Base-by-base conservation (phyloP, 106 monocot genomes). In the Phalaenopsis equestris region DNA sequence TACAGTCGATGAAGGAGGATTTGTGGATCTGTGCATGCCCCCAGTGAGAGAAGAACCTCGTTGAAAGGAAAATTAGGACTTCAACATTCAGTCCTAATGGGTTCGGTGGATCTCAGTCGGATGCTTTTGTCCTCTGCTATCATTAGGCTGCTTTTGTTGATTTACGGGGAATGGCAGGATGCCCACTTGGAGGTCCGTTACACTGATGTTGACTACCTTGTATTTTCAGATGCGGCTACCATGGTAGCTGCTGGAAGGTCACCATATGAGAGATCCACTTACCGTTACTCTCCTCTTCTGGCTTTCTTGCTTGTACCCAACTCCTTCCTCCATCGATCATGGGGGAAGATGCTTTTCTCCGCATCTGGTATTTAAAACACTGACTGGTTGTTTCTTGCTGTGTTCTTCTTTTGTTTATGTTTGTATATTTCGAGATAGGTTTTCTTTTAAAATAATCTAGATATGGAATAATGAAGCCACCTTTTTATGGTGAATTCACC, bases 171-270 rank as follows among this genome's bases (percentile, higher is more conserved):
- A 76, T 95, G 90, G 95, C 93, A 95, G 82, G 95, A 95, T 37
- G 75, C 87, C 11, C 85, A 93, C 87, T 90, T 95, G 87, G 90
- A 89, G 84, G 95, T 95, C 24, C 86, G 87, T 43, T 95, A 93
- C 83, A 92, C 95, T n/a, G 92, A 92, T 78, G 86, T 95, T n/a
- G 92, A 92, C 83, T 93, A 95, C 84, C 80, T 90, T 55, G 92
- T 95, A 16, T 95, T 95, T 86, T 95, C 95, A 42, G 94, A 95
- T 56, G 94, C 92, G 10, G 90, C 94, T 8, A 83, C 86, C 4
- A 78, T 92, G 52, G 88, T 88, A 2, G 83, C 86, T 41, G 67
- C 77, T 19, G 88, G 87, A 8, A 80, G 82, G 19, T 95, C 94
- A 1, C 94, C 94, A n/a, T 95, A 92, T 65, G 88, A 85, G 73